A percentile compares a stretch with the other conserved stretches of the same genome.
Evolutionary conservation across 768 basidiomycete genomes (phyloP).

Genomic region (Russula sp.): DNA sequence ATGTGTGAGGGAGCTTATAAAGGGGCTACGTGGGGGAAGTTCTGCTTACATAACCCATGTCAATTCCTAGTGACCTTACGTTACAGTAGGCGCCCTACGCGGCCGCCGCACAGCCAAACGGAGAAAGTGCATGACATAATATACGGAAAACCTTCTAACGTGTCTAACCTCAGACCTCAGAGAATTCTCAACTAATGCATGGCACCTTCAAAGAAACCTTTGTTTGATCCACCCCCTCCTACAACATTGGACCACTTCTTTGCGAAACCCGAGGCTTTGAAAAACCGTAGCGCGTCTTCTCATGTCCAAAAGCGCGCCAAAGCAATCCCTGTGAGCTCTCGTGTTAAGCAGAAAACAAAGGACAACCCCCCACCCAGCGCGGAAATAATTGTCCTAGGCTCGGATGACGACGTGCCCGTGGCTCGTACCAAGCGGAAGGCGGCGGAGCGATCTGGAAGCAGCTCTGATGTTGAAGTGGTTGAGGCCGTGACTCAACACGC

Average conservation of each 20-base stretch:
- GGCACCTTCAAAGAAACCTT: constrained; percentile 10
- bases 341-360: constrained; percentile 4
- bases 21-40: too few relatives aligned
- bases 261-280: not conserved
- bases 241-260: constrained; percentile 22
- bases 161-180: not conserved
- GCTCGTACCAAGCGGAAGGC: constrained; percentile 14
- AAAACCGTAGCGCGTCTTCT: not conserved
- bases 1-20: too few relatives aligned
- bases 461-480: constrained; percentile 25
- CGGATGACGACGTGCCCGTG: constrained; percentile 27
- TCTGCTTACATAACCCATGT: too few relatives aligned
- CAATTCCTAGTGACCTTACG: too few relatives aligned
- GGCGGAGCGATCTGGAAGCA: constrained; percentile 5
- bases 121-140: not conserved
- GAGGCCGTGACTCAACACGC: not conserved
- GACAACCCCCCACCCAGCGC: not conserved
- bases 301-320: constrained; percentile 4
- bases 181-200: not conserved
- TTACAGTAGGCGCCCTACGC: too few relatives aligned
- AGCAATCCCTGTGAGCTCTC: not conserved
- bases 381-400: constrained; percentile 32
- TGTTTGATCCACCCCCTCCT: constrained; percentile 14
- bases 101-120: not conserved
- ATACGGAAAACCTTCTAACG: not conserved